A percentile compares a stretch with the other conserved stretches of the same genome.
Evolutionary conservation across 2,329 filamentous ascomycete species (phyloP).

Genomic region (Curvularia verruculosa): DNA sequence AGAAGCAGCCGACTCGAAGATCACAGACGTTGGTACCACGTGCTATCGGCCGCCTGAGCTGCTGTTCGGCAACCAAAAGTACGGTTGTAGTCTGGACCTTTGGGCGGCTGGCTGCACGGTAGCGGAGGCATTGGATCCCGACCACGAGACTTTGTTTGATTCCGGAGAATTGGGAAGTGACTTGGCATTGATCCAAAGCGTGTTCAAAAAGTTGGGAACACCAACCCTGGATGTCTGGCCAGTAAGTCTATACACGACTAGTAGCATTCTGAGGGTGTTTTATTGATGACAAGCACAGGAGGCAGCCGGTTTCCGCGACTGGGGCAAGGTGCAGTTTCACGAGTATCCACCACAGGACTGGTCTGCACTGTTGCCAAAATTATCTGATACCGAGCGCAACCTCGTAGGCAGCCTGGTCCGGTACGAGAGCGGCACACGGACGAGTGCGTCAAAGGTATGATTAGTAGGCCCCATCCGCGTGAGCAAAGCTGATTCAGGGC

Average conservation of each 20-base stretch:
- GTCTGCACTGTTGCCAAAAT: constrained; percentile 70
- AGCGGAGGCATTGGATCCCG: constrained; percentile 69
- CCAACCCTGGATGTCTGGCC: constrained; percentile 84
- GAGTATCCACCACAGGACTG: constrained; percentile 72
- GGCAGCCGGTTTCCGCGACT: constrained; percentile 76
- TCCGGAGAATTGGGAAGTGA: constrained; percentile 91
- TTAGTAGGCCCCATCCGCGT: background rate
- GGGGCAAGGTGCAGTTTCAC: constrained; percentile 83
- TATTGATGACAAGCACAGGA: constrained; percentile 52
- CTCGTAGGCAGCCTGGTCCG: constrained; percentile 71
- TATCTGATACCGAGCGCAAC: constrained; percentile 64
- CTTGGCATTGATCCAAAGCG: constrained; percentile 85
- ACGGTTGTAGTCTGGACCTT: constrained; percentile 77
- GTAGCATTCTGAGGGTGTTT: background rate
- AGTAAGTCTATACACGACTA: constrained; percentile 51
- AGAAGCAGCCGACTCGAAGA: constrained; percentile 72
- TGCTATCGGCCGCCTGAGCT: constrained; percentile 89
- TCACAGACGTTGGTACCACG: constrained; percentile 92
- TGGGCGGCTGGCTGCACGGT: constrained; percentile 88
- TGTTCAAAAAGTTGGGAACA: constrained; percentile 90
- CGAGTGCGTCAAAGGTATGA: constrained; percentile 68
- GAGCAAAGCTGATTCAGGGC: constrained; percentile 6
- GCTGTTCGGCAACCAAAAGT: constrained; percentile 80
- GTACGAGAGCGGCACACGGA: constrained; percentile 72
- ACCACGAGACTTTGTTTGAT: constrained; percentile 74